Evolutionary conservation across 2,329 filamentous ascomycete species (phyloP), one percentile per base, ranked within the genome.

Genomic region (Cytospora schulzeri): DNA sequence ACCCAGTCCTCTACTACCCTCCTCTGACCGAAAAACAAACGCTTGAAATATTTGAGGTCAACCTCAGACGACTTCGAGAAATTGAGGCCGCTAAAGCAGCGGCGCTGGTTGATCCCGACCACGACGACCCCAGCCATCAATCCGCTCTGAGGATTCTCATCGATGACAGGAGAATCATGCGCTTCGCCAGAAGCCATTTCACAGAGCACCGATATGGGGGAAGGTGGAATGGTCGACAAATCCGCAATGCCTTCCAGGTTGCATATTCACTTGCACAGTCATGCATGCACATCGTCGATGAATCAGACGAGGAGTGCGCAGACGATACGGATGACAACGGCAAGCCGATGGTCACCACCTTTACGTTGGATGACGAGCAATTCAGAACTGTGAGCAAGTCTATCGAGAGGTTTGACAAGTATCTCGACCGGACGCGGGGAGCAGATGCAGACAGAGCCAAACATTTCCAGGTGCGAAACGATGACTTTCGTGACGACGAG

Each of bases 1-100:
- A 6, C 45, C 60, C 60, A 62, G 29, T 62, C 15, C 69, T 79
- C 0, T 76, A 73, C 55, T 79, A 78, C 62, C 73, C 69, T 12
- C 58, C 53, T 1, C 69, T 76, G 5, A 61, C 70, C 29, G 48
- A 66, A 29, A 12, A 66, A 0, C 60, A 71, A 24, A 71, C 72
- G 0, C 29, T 67, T 1, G 67, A 72, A 38, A 70, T 77, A 22
- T 76, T 72, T 62, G 68, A 70, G 38, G 65, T 74, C 26, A 72
- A 73, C 53, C 59, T 77, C 3, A 24, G 50, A 22, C 53, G 55
- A 35, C 55, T 59, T n/a, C 38, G 29, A 9, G 61, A 63, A 29
- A 54, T 63, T 3, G 55, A 63, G 38, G 50, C 15, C 14, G 45
- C 31, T 17, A 63, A 59, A 26, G 15, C 8, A n/a, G n/a, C 19